Conservation (phyloP, 768 basidiomycete genomes). For the Kwoniella newhampshirensis region DNA sequence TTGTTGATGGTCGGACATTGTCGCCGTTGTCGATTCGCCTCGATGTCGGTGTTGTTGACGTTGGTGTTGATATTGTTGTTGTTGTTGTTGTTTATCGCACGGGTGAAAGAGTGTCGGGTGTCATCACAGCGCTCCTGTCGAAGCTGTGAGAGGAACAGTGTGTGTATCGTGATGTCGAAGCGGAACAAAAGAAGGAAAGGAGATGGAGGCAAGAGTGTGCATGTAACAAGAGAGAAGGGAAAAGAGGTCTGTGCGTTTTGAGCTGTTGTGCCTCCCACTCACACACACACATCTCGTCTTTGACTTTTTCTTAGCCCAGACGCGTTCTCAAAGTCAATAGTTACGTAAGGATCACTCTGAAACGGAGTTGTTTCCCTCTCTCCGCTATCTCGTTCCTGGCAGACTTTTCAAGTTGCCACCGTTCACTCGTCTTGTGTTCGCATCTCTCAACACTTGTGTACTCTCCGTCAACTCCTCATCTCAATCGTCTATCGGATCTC, state of each 20-base stretch:
- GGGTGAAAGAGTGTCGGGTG: background rate
- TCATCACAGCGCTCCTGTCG: background rate
- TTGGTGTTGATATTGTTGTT: slow-evolving; percentile 5
- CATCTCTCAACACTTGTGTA: too few species aligned
- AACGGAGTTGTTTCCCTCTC: background rate
- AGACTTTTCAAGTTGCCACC: slow-evolving; percentile 1
- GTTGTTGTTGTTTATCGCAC: slow-evolving; percentile 1
- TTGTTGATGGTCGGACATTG: slow-evolving; percentile 15
- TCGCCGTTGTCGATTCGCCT: background rate
- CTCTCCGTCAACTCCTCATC: background rate
- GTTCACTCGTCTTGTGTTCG: too few species aligned
- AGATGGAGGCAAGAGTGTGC: too few species aligned
- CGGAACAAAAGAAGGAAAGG: too few species aligned
- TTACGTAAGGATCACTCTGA: background rate
- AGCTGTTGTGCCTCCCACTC: slow-evolving; percentile 4
- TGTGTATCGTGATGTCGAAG: background rate
- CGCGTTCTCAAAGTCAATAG: background rate
- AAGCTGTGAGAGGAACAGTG: background rate
- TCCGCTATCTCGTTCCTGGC: background rate
- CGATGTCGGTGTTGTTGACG: slow-evolving; percentile 6
- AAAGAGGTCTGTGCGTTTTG: background rate
- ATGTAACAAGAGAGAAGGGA: too few species aligned
- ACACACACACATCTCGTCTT: background rate
- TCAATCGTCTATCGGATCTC: background rate
- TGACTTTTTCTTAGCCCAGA: background rate